Conservation (phyloP, 768 basidiomycete genomes). For the Boletus subparvulus region DNA sequence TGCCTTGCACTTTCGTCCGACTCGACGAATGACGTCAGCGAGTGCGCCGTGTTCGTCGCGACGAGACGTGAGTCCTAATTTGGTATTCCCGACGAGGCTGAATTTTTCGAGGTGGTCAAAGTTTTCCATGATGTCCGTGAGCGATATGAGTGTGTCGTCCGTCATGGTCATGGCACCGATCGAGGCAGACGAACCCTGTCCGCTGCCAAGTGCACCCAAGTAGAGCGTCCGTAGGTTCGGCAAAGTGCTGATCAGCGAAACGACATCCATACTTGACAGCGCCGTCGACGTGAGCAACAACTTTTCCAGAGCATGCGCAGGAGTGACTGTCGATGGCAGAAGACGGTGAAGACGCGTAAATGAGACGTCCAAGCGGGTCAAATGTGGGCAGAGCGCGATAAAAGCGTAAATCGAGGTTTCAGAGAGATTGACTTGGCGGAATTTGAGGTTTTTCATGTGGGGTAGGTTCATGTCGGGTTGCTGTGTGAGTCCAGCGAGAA, state of each 20-base stretch:
- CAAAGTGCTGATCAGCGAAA: slow-evolving; percentile 39
- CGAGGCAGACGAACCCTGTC: slow-evolving; percentile 42
- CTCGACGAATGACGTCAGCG: slow-evolving; percentile 44
- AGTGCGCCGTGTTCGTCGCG: slow-evolving; percentile 36
- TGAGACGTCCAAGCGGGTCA: slow-evolving; percentile 60
- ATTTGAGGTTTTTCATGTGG: slow-evolving; percentile 53
- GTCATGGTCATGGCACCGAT: slow-evolving; percentile 56
- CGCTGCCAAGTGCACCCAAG: slow-evolving; percentile 58
- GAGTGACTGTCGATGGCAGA: not conserved
- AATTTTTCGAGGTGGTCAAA: slow-evolving; percentile 47
- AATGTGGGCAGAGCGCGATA: slow-evolving; percentile 46
- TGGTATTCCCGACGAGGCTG: slow-evolving; percentile 63
- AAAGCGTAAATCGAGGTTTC: slow-evolving; percentile 47
- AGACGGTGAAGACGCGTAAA: slow-evolving; percentile 55
- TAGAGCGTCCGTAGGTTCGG: slow-evolving; percentile 48
- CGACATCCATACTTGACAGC: slow-evolving; percentile 41
- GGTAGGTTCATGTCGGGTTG: slow-evolving; percentile 33
- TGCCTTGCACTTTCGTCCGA: slow-evolving; percentile 63
- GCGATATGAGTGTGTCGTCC: slow-evolving; percentile 43
- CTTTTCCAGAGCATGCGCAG: slow-evolving; percentile 46
- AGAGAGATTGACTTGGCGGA: slow-evolving; percentile 53
- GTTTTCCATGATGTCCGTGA: slow-evolving; percentile 42
- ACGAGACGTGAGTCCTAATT: slow-evolving; percentile 45
- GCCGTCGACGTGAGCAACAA: slow-evolving; percentile 61
- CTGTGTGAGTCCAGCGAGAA: slow-evolving; percentile 32